Percentiles rank a stretch among this genome's conserved stretches.
These are phyloP conservation scores for Solanum tacnaense DNA, from an alignment of 257 asterid genomes.

Conservation along the genomic window DNA sequence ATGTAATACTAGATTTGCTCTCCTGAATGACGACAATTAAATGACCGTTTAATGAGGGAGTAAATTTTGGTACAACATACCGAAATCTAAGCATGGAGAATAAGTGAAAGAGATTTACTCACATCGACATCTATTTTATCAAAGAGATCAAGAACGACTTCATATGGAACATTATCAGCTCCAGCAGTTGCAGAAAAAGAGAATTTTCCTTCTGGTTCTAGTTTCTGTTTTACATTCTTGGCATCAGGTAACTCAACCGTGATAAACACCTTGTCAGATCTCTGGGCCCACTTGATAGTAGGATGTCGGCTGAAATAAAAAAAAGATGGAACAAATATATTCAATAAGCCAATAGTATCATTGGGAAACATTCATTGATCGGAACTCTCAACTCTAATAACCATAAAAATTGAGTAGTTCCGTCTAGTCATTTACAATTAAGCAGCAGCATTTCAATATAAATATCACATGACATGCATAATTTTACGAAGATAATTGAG, in stretches of 20 bases:
- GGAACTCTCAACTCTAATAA: background rate
- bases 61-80: background rate
- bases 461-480: no score
- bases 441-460: background rate
- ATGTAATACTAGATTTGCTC: constrained; percentile 38
- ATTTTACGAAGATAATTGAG: background rate
- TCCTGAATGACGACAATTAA: constrained; percentile 30
- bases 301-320: constrained; percentile 45
- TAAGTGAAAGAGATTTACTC: constrained; percentile 9
- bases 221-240: constrained; percentile 44
- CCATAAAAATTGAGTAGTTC: background rate
- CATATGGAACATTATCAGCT: constrained; percentile 32
- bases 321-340: background rate
- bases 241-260: constrained; percentile 69
- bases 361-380: background rate
- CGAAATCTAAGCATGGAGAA: background rate
- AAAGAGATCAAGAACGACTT: constrained; percentile 39
- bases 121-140: constrained; percentile 59
- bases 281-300: constrained; percentile 64
- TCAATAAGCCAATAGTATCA: background rate
- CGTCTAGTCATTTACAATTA: background rate
- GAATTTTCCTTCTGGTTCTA: constrained; percentile 60
- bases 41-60: background rate
- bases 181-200: constrained; percentile 51
- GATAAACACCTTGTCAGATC: constrained; percentile 41